Evolutionary conservation across 495 filamentous ascomycete genomes (phyloP), one percentile per base, ranked within the genome.

Genomic region (Hyaloscypha variabilis): DNA sequence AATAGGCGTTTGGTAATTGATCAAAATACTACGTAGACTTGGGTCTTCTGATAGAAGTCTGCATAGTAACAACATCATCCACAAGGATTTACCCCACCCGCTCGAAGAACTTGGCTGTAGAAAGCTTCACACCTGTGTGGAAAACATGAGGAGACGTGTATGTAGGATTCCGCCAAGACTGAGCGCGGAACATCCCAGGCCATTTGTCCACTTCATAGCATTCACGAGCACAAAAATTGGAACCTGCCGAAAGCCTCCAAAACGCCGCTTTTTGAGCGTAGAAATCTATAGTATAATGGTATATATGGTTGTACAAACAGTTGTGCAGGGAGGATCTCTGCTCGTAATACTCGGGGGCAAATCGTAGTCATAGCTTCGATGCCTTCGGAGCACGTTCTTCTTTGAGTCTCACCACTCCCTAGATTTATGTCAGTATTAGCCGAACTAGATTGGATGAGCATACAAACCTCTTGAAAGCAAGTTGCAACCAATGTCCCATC

Each of bases 401-500:
- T 71, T 79, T 82, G 66, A 87, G 64, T 65, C 85, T 77, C 51
- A 86, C 78, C 24, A 87, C 73, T 46, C 85, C 84, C 81, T 84
- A 57, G 31, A 6, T 64, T 8, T 29, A n/a, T 23, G 36, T 58
- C 23, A 69, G 68, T 63, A 64, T 58, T 29, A 46, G 14, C 39
- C 39, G 17, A 3, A 14, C 39, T 17, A 46, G 39, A 23, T 60
- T 46, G n/a, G 56, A 50, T 36, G 13, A 36, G 13, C 23, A 50
- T 14, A 67, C 64, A 30, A 34, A 72, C 90, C 84, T 94, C 93
- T 76, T 96, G 93, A 36, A 92, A 83, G 74, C 92, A 95, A 31
- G 85, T 92, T 42, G 95, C 95, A 69, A 99, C 81, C 79, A 98
- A 76, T 36, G 80, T 85, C 4, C 94, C 95, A 69, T 97, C 90